Base-by-base conservation (phyloP, 192 early-diverging fungal species). In the Rhizophagus sp. region DNA sequence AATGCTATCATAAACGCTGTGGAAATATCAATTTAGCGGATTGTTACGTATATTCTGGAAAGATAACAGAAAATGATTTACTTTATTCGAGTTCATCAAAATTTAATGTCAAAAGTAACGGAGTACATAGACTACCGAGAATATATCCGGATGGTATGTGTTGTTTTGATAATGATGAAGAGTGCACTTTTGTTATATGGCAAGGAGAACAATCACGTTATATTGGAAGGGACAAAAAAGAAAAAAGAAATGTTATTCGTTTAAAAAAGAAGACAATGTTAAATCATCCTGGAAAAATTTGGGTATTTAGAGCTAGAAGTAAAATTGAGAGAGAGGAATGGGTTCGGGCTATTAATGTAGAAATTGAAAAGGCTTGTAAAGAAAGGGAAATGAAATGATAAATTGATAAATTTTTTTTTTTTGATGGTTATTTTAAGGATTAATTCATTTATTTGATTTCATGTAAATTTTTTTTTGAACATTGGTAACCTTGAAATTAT, bases 131-230 rank as follows among this genome's bases (percentile, higher is more conserved):
- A 4, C 25, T 85, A 13, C 80, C 84, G 13, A 44, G 84, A 25
- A 82, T 80, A 39, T 85, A 79, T 65, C 64, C 78, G 0, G 84
- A 85, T 73, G 82, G 82, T 19, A 63, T 83, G 68, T 82, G 69
- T 80, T 81, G 75, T 27, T 81, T 82, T 66, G 84, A 85, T 36
- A 79, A 82, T 11, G 84, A 82, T 27, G 82, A 83, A 27, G 84
- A 85, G 6, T 83, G 84, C 30, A 85, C 84, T 27, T 85, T 85
- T 62, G 81, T 82, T 33, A 80, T 85, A 50, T 85, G 84, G 84
- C 34, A 82, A 33, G 81, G 81, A 61, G 70, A 81, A 33, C 67
- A 76, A 6, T 78, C 44, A 70, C 69, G 73, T 79, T 81, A 77
- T 77, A 80, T 85, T 78, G 78, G 73, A 44, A 78, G 71, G 2